Evolutionary conservation across 495 filamentous ascomycete genomes (phyloP).

Genomic region (Podospora tetraspora): DNA sequence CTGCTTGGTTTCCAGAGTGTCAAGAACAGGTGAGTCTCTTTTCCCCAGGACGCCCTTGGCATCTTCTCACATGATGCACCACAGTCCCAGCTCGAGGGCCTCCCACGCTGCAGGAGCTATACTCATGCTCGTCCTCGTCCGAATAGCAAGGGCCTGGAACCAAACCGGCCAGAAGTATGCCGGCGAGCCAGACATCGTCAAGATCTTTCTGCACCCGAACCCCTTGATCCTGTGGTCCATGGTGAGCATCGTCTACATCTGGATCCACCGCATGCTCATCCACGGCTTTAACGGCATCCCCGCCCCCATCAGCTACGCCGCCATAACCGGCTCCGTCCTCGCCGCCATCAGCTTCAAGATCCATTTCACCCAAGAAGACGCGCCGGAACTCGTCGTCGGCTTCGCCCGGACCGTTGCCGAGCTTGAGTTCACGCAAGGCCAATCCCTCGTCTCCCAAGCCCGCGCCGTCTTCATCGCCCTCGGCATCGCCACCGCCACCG

Average conservation of each 20-base stretch:
- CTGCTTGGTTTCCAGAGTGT: conserved; percentile 55
- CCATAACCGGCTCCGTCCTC: conserved; percentile 37
- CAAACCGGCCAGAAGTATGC: conserved; percentile 95
- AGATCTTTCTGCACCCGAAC: conserved; percentile 56
- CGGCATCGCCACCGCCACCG: conserved; percentile 35
- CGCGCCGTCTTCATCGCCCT: conserved; percentile 52
- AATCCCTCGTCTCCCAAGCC: conserved; percentile 48
- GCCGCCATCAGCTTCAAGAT: conserved; percentile 78
- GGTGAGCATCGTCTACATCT: conserved; percentile 62
- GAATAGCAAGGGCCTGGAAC: conserved; percentile 77
- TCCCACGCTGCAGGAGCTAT: conserved; percentile 16
- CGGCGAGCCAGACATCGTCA: conserved; percentile 78
- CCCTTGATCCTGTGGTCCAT: conserved; percentile 68
- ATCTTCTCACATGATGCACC: conserved; percentile 4
- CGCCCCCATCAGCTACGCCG: conserved; percentile 18
- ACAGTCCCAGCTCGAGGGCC: conserved; percentile 3
- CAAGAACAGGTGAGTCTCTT: conserved; percentile 14
- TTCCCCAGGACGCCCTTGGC: not conserved
- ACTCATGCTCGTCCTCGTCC: conserved; percentile 44
- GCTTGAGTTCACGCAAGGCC: conserved; percentile 38
- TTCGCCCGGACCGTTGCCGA: conserved; percentile 41
- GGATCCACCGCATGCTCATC: conserved; percentile 31
- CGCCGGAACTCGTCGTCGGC: conserved; percentile 69
- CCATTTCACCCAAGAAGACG: conserved; percentile 73
- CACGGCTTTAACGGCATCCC: conserved; percentile 33